Evolutionary conservation across 176 grass and related monocot species (phyloP), one percentile per base, ranked within the genome.

Genomic region (Thalia dealbata): DNA sequence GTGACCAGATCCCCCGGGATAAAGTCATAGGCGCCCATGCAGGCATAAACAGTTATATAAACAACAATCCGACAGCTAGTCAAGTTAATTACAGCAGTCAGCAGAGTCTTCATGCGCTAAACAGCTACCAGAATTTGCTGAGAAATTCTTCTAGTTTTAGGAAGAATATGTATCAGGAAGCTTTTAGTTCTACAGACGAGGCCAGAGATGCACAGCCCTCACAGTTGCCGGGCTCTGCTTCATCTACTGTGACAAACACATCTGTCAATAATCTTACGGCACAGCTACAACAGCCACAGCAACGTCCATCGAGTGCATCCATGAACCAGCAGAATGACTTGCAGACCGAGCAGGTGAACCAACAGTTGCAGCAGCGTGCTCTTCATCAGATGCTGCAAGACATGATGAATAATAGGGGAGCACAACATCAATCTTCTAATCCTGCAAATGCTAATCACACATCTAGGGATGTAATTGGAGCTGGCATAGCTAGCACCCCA

Each of bases 331-430:
- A 91, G 73, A 84, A 73, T 76, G 62, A 44, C 68, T 50, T 78
- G 73, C 82, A 80, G 25, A 73, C 84, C 60, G 51, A 79, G 18
- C 77, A 83, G 15, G 38, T 52, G n/a, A 81, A 45, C 54, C 62
- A 86, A 67, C 89, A 96, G 14, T 74, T 86, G 64, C 87, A 86
- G 68, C 90, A 92, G 21, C 90, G 86, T 82, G 85, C 82, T n/a
- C 21, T 88, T 43, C 88, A 97, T 73, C 85, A 97, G 77, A 73
- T 97, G 52, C 71, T 97, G 73, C 90, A 97, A 70, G 95, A 92
- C 70, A 82, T 85, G 22, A 88, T 85, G 81, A 90, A 86, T 74
- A 82, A 87, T 25, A 90, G 60, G 42, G 79, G 64, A 0, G 56
- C 29, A 10, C 79, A 81, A 18, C 88, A 86, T 15, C 50, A 77